phyloP scores from a whole-genome alignment of 306 rosid genomes.

The Sesbania bispinosa region DNA sequence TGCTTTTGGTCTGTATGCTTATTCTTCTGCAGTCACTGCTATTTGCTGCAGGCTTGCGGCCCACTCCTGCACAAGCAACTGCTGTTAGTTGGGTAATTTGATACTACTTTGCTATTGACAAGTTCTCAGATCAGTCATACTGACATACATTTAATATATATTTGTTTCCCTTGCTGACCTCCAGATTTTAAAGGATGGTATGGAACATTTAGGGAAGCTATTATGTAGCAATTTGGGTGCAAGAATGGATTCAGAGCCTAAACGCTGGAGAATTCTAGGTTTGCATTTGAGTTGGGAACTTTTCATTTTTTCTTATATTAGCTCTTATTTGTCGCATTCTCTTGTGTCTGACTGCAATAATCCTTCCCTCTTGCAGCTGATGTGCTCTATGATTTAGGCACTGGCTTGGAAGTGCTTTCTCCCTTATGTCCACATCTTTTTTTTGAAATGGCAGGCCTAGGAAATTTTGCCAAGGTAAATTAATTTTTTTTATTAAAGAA shows the following conservation, averaged over 20 bases:
- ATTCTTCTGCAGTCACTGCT: conserved; percentile 80
- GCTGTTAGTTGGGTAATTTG: conserved; percentile 86
- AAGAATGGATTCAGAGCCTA: conserved; percentile 91
- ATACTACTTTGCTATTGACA: not conserved
- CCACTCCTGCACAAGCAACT: conserved; percentile 88
- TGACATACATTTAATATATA: not conserved
- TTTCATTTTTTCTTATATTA: not conserved
- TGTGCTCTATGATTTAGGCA: conserved; percentile 72
- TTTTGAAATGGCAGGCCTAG: conserved; percentile 80
- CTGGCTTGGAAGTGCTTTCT: conserved; percentile 84
- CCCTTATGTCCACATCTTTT: conserved; percentile 84
- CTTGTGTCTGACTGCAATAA: conserved; percentile 23
- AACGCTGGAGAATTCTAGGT: conserved; percentile 81
- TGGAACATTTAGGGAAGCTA: conserved; percentile 82
- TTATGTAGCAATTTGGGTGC: conserved; percentile 82
- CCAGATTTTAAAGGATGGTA: conserved; percentile 80
- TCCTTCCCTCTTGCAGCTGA: conserved; percentile 62
- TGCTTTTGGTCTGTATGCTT: conserved; percentile 40
- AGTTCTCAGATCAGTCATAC: conserved; percentile 6
- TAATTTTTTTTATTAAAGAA: not conserved
- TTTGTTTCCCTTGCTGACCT: not conserved
- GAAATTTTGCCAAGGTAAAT: conserved; percentile 75
- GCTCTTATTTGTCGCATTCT: not conserved
- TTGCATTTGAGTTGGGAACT: conserved; percentile 10
- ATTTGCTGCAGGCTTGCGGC: conserved; percentile 93